phyloP scores from a whole-genome alignment of 208 protist species.

The Acanthamoeba quina region DNA sequence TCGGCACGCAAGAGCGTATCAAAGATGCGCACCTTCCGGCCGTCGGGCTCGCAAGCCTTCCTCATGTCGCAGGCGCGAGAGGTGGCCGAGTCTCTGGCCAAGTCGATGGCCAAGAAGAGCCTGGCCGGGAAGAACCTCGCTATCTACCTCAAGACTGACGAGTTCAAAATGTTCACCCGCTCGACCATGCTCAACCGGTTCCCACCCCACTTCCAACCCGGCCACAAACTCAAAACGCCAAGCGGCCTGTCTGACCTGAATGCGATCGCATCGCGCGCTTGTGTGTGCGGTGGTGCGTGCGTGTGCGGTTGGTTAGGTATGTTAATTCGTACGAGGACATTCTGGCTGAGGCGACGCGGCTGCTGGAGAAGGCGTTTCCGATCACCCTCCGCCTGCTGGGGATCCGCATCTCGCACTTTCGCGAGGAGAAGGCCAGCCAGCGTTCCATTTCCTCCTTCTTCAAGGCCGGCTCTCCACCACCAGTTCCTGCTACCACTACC shows the following conservation, averaged over 20 bases:
- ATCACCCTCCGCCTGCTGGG: slow-evolving; percentile 55
- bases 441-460: slow-evolving; percentile 46
- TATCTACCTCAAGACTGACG: slow-evolving; percentile 59
- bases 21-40: slow-evolving; percentile 56
- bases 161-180: slow-evolving; percentile 41
- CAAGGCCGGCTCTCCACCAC: neutral
- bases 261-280: too few species aligned
- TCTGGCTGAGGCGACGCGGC: neutral
- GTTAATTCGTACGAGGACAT: slow-evolving; percentile 28
- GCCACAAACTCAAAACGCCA: too few species aligned
- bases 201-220: neutral
- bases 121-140: slow-evolving; percentile 24
- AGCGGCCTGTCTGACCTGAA: too few species aligned
- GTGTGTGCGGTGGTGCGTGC: too few species aligned
- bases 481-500: neutral
- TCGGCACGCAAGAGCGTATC: slow-evolving; percentile 48
- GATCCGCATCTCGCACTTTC: slow-evolving; percentile 41
- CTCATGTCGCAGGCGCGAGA: slow-evolving; percentile 19
- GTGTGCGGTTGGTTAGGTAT: neutral
- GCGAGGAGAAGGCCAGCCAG: slow-evolving; percentile 16
- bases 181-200: slow-evolving; percentile 24
- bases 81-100: slow-evolving; percentile 25
- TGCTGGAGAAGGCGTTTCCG: slow-evolving; percentile 39
- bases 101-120: slow-evolving; percentile 33
- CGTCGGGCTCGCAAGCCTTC: neutral